Base-by-base conservation (phyloP, 2,329 filamentous ascomycete genomes). In the Aspergillus terreus region DNA sequence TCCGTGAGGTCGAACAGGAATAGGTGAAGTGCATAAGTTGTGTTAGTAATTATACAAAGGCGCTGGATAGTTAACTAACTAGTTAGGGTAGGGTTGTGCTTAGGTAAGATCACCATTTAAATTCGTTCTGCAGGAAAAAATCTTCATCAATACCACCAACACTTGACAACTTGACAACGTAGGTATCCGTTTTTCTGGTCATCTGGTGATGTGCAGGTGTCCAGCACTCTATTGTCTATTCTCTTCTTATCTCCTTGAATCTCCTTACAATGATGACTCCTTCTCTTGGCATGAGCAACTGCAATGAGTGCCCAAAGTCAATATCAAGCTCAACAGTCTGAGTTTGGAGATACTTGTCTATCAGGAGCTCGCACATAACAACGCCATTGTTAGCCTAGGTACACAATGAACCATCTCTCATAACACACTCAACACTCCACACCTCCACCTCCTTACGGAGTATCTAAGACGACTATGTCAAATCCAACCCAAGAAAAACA, bases 401-500 rank as follows among this genome's bases (percentile, higher is more conserved):
- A 19, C 19, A 23, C 23, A 6, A 23, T 23, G 23, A 23, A 23
- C 23, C 23, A 23, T 23, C 23, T 6, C 6, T 23, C 23, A 23
- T 23, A 23, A 1, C 23, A 23, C 6, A 6, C 23, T 5, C 23
- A 23, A 23, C 23, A 23, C 23, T 19, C 19, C 19, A 19, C 3
- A 19, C 19, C 19, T 19, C 17, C 17, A 17, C 17, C 17, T 17
- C 17, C 17, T 17, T 17, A 17, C 17, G 17, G 17, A 17, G 17
- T 17, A 17, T 19, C 19, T 19, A 3, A 19, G 3, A 19, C 3
- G 19, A 19, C 6, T 23, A 51, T n/a, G 35, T 48, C 12, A 60
- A 23, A 35, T 59, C 46, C 50, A 76, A 57, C 25, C 66, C 71
- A 60, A 84, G 68, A 60, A 82, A 85, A 14, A 78, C 67, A 6